Base-by-base conservation (phyloP, 2,329 filamentous ascomycete species). In the Aspergillus jensenii region DNA sequence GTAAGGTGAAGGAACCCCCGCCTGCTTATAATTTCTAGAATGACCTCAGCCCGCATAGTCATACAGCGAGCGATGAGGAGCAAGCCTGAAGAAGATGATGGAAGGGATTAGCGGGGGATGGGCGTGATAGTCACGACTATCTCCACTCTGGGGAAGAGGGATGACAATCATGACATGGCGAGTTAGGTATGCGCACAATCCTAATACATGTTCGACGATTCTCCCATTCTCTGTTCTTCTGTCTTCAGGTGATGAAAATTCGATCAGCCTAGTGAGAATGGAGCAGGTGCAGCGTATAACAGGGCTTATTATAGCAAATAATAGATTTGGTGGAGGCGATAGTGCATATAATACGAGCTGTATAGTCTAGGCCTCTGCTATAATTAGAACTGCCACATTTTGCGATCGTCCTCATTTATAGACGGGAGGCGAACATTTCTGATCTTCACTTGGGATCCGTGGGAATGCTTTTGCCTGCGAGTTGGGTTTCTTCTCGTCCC, bases 321-420 rank as follows among this genome's bases (percentile, higher is more conserved):
- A 48, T n/a, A 21, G 5, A 21, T 7, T 12, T 17, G 17, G 45
- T 48, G 49, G 40, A 52, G 40, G 49, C 27, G 46, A 48, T 46
- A 46, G 44, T 27, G 15, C 19, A 8, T 14, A 19, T 41, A 52
- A 48, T 17, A 43, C 49, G 39, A 35, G 37, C 25, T 31, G 49
- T 43, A 52, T 52, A 52, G 49, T 52, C 49, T 44, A 43, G 49
- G 40, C 39, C 49, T 14, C 4, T 19, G 49, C 49, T 52, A 52
- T 52, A 33, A 31, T 52, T 52, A 52, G 49, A 52, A 52, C 49
- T 43, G 49, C 39, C 25, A 41, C 39, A 51, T 40, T 39, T 50
- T 19, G 45, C 45, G 45, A 47, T 47, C 45, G 45, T 40, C 37
- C 15, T 8, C 19, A 19, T 48, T 21, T 48, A 37, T 39, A 51